Evolutionary conservation across 352 stramenopile genomes (phyloP).

Genomic region (Phytopythium aichiense): DNA sequence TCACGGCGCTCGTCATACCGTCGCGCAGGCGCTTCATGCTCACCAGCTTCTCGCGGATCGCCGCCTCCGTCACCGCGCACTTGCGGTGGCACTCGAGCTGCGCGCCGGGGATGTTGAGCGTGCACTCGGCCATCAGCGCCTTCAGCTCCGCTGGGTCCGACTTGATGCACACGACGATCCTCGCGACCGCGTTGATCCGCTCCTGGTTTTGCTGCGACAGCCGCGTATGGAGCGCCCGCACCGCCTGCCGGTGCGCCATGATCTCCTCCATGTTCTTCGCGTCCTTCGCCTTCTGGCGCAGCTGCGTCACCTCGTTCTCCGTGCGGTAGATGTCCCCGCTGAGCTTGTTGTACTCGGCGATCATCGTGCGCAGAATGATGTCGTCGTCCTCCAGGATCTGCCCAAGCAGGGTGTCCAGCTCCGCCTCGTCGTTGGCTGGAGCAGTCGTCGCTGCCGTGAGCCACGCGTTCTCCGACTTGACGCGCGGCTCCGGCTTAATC

Average conservation of each 20-base stretch:
- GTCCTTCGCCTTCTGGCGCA: constrained; percentile 11
- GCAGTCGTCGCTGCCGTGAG: constrained; percentile 14
- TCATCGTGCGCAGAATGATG: constrained; percentile 42
- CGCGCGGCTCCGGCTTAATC: constrained; percentile 23
- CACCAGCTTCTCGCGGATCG: constrained; percentile 30
- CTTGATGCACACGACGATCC: constrained; percentile 47
- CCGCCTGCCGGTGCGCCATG: constrained; percentile 7
- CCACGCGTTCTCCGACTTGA: constrained; percentile 29
- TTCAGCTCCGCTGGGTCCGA: constrained; percentile 30
- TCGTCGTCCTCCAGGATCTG: constrained; percentile 44
- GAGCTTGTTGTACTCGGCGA: constrained; percentile 53
- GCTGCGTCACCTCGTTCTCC: constrained; percentile 27
- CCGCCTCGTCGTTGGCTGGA: constrained; percentile 13
- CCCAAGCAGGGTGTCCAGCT: constrained; percentile 29
- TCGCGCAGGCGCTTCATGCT: constrained; percentile 32
- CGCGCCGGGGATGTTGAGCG: constrained; percentile 38
- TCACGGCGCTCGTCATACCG: constrained; percentile 60
- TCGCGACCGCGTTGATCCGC: constrained; percentile 46
- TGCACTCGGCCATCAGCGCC: constrained; percentile 28
- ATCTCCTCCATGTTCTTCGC: constrained; percentile 30
- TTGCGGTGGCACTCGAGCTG: constrained; percentile 45
- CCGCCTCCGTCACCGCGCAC: constrained; percentile 35
- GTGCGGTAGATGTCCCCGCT: constrained; percentile 41
- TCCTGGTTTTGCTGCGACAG: constrained; percentile 27
- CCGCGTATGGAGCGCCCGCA: constrained; percentile 18